Conservation (phyloP, 2,329 filamentous ascomycete genomes). For the Sporothrix protearum region DNA sequence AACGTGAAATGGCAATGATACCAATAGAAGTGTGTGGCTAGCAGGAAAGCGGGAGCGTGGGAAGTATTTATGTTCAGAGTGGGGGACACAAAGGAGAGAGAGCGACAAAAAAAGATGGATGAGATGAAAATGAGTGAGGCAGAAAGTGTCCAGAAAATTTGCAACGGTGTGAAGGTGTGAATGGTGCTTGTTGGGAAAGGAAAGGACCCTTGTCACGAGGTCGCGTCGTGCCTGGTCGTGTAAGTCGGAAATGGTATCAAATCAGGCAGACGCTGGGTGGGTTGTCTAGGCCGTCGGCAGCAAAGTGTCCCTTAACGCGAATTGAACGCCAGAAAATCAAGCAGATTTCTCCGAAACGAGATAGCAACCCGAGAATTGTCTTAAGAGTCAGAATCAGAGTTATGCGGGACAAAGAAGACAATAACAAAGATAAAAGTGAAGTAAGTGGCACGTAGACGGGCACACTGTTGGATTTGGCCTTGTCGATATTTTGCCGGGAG, state of each 20-base stretch:
- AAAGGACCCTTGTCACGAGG: conserved; percentile 13
- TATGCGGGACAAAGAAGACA: not conserved
- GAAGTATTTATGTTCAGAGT: not conserved
- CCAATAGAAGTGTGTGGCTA: not conserved
- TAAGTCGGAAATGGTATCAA: conserved; percentile 17
- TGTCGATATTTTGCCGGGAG: not conserved
- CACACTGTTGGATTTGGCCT: not conserved
- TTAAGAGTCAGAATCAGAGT: not conserved
- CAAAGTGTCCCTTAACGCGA: not conserved
- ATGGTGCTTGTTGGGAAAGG: not conserved
- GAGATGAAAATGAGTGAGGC: not conserved
- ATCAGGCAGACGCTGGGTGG: conserved; percentile 21
- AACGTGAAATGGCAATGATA: not conserved
- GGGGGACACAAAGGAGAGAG: not conserved
- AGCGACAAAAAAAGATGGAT: not conserved
- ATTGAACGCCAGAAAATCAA: not conserved
- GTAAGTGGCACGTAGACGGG: not conserved
- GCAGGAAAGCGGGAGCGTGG: not conserved
- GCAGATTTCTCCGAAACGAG: not conserved
- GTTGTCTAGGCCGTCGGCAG: not conserved
- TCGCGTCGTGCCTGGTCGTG: conserved; percentile 14
- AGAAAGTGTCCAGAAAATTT: not conserved
- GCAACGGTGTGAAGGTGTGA: not conserved
- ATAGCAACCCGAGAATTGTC: not conserved
- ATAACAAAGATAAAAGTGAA: not conserved